phyloP scores from a whole-genome alignment of 768 basidiomycete species.

The Amanita muscaria region DNA sequence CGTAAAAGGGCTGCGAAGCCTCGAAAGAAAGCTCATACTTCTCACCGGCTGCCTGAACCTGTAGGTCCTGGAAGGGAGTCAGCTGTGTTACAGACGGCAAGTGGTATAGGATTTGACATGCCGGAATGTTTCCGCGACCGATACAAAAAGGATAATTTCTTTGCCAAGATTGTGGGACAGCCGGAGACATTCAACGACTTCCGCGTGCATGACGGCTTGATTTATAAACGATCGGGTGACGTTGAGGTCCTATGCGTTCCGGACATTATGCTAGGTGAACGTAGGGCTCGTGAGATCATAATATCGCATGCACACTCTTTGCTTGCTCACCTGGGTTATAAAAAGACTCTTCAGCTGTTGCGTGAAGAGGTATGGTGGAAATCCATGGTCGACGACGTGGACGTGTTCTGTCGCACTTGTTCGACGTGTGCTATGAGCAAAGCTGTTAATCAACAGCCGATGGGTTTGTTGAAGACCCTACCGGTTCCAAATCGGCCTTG shows the following conservation, averaged over 20 bases:
- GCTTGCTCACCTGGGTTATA: slow-evolving; percentile 27
- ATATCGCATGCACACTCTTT: slow-evolving; percentile 31
- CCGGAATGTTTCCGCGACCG: slow-evolving; percentile 1
- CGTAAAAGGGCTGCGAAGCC: too few species aligned
- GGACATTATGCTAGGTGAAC: slow-evolving; percentile 12
- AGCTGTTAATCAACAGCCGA: slow-evolving; percentile 18
- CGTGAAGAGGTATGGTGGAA: slow-evolving; percentile 33
- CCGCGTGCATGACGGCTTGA: slow-evolving; percentile 11
- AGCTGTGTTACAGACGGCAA: not conserved
- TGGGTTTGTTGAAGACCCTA: slow-evolving; percentile 20
- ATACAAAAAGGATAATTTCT: slow-evolving; percentile 4
- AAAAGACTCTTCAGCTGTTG: slow-evolving; percentile 26
- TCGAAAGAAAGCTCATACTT: too few species aligned
- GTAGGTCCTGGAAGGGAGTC: too few species aligned
- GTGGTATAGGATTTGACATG: slow-evolving; percentile 8
- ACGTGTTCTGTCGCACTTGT: slow-evolving; percentile 21
- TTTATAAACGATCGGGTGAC: slow-evolving; percentile 12
- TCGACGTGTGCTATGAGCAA: slow-evolving; percentile 17
- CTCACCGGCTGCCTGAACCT: too few species aligned
- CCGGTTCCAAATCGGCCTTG: slow-evolving; percentile 20
- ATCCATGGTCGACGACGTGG: slow-evolving; percentile 19
- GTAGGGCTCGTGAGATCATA: slow-evolving; percentile 19
- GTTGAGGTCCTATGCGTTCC: slow-evolving; percentile 16
- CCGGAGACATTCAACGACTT: slow-evolving; percentile 17
- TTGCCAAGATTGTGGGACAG: slow-evolving; percentile 10